A percentile compares a stretch with the other conserved stretches of the same genome.
phyloP scores from a whole-genome alignment of 805 yeast genomes.

The Candida xyloterini region DNA sequence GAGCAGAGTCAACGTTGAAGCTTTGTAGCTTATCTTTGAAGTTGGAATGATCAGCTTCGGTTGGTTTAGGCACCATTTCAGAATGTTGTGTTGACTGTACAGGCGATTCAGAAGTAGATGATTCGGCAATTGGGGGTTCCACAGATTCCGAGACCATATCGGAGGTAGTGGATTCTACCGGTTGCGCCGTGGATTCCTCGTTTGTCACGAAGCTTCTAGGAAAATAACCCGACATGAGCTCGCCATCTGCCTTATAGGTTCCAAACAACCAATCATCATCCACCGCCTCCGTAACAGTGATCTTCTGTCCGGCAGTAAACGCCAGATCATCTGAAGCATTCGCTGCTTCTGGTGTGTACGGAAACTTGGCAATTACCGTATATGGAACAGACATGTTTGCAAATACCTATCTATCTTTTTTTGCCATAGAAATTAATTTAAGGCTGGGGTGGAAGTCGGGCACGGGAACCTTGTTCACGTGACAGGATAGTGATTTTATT shows the following conservation, averaged over 20 bases:
- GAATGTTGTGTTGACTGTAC: conserved; percentile 1
- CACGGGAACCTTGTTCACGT: not conserved
- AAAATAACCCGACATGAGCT: conserved; percentile 65
- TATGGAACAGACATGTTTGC: conserved; percentile 27
- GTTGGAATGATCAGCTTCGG: not conserved
- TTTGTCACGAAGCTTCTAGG: conserved; percentile 77
- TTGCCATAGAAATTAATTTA: not conserved
- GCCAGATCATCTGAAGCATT: conserved; percentile 82
- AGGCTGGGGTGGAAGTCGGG: not conserved
- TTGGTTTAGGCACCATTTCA: not conserved
- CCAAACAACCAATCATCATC: conserved; percentile 95
- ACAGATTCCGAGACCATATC: no score
- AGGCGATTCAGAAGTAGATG: not conserved
- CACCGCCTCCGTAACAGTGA: conserved; percentile 74
- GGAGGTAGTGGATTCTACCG: not conserved
- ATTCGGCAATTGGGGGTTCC: no score
- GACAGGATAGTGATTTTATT: not conserved
- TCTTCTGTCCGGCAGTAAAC: conserved; percentile 63
- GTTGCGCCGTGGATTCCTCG: conserved; percentile 7
- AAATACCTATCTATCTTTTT: not conserved
- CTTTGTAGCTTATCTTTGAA: conserved; percentile 49
- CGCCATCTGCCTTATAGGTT: conserved; percentile 45
- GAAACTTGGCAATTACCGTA: conserved; percentile 29
- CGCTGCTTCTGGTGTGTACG: conserved; percentile 34
- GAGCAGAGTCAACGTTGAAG: conserved; percentile 44